These are phyloP conservation scores for Pyrenophora graminea DNA, from an alignment of 2,329 filamentous ascomycete species.

Conservation along the genomic window DNA sequence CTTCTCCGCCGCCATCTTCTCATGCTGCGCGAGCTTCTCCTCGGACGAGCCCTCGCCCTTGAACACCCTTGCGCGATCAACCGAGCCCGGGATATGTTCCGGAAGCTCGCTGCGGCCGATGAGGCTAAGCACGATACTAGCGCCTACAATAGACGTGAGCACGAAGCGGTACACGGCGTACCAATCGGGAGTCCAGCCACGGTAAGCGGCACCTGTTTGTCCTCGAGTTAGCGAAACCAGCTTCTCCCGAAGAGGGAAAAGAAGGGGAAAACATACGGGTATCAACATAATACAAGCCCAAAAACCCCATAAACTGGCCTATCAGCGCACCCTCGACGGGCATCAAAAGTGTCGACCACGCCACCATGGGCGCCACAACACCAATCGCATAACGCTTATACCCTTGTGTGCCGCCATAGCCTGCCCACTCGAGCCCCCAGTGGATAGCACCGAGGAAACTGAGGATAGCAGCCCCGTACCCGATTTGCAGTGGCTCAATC, in stretches of 20 bases:
- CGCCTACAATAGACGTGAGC: conserved; percentile 85
- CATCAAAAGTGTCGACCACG: conserved; percentile 88
- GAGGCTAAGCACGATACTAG: conserved; percentile 77
- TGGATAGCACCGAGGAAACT: conserved; percentile 93
- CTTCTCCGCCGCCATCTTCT: conserved; percentile 29
- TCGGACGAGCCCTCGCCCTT: conserved; percentile 39
- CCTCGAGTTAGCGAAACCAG: neutral
- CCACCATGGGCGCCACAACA: conserved; percentile 75
- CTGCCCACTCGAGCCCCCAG: conserved; percentile 86
- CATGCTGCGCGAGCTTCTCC: conserved; percentile 38
- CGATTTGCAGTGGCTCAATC: conserved; percentile 85
- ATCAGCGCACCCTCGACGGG: conserved; percentile 85
- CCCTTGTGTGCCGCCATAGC: conserved; percentile 68
- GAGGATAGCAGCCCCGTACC: conserved; percentile 89
- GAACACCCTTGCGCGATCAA: conserved; percentile 56
- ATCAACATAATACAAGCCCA: conserved; percentile 83
- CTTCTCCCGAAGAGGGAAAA: no score
- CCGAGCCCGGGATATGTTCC: conserved; percentile 52
- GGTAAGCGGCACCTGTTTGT: conserved; percentile 60
- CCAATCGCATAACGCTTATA: conserved; percentile 84
- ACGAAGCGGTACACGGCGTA: conserved; percentile 90
- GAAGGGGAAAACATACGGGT: conserved; percentile 40
- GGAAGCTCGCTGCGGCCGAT: conserved; percentile 80
- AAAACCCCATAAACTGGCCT: conserved; percentile 82
- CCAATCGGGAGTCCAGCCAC: conserved; percentile 83